These are phyloP conservation scores for Tetradesmus lagerheimii DNA, from an alignment of 139 green algal species.

Conservation along the genomic window DNA sequence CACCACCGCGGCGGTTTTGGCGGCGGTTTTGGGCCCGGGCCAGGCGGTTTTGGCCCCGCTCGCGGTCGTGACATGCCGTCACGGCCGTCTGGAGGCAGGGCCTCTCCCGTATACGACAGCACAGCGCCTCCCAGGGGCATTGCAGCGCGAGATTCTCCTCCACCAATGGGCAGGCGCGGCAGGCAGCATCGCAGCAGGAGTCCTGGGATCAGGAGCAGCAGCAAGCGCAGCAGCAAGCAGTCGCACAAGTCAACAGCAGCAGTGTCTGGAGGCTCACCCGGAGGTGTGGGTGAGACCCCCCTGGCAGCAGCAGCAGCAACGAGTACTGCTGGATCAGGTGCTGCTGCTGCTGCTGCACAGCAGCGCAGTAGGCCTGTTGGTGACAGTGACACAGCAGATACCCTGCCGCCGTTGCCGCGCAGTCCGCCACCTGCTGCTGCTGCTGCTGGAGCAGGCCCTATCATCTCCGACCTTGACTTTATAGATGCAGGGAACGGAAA, in stretches of 20 bases:
- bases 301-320: constrained; percentile 15
- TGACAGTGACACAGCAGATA: background rate
- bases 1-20: background rate
- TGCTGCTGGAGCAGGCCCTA: background rate
- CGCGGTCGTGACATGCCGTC: background rate
- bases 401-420: background rate
- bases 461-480: constrained; percentile 43
- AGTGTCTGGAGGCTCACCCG: background rate
- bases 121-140: constrained; percentile 6
- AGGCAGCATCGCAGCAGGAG: background rate
- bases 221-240: background rate
- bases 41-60: background rate
- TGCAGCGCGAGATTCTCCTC: background rate
- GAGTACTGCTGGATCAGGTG: background rate
- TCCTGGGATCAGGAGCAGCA: background rate
- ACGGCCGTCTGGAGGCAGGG: background rate
- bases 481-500: background rate
- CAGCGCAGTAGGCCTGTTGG: background rate
- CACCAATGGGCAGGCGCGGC: background rate
- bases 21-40: background rate
- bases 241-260: background rate
- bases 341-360: background rate
- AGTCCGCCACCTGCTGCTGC: constrained; percentile 21
- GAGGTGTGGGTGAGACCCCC: background rate
- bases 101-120: constrained; percentile 32